These are phyloP conservation scores for Fremontodendron californicum DNA, from an alignment of 345 rosid species.

Conservation along the genomic window DNA sequence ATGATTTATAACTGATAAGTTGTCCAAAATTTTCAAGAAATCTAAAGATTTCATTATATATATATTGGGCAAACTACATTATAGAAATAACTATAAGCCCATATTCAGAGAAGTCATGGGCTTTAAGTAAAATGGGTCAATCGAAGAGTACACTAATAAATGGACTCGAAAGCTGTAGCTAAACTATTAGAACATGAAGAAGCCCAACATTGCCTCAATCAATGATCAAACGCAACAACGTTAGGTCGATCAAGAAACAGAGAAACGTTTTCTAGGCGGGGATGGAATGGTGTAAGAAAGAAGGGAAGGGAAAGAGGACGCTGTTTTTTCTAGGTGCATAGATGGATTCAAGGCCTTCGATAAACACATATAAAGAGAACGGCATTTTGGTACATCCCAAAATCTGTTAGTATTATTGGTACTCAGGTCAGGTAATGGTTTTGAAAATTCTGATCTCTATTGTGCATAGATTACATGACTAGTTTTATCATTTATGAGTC, in stretches of 20 bases:
- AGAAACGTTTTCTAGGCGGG: neutral
- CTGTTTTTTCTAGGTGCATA: neutral
- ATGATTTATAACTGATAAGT: no score
- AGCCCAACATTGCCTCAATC: neutral
- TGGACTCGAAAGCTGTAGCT: neutral
- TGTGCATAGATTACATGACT: neutral
- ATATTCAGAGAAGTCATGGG: no score
- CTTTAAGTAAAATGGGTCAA: neutral
- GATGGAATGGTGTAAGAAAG: no score
- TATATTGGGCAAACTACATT: no score
- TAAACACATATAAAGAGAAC: no score
- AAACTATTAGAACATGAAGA: no score
- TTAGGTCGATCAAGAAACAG: neutral
- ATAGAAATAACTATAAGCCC: no score
- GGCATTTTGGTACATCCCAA: no score
- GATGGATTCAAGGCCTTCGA: neutral
- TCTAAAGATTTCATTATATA: no score
- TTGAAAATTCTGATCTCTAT: neutral
- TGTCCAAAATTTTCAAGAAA: no score
- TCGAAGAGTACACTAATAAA: neutral
- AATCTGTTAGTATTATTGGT: neutral
- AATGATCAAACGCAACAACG: neutral
- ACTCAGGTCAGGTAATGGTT: neutral
- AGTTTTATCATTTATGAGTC: neutral
- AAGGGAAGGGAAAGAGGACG: neutral